A percentile compares a stretch with the other conserved stretches of the same genome.
phyloP scores from a whole-genome alignment of 2,329 filamentous ascomycete genomes.

The Boeremia exigua region DNA sequence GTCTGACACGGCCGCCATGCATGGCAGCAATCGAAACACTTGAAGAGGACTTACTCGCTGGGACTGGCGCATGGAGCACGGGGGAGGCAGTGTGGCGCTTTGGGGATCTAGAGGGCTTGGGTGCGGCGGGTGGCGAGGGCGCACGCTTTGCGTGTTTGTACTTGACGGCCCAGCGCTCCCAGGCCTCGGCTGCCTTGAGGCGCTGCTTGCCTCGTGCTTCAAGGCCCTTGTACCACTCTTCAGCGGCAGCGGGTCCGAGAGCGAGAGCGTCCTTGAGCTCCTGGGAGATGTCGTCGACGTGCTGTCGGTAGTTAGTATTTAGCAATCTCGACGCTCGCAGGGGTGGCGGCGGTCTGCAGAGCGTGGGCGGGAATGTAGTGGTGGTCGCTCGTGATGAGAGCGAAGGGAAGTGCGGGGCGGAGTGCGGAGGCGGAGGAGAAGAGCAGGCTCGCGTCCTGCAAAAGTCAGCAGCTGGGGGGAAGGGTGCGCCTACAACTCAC shows the following conservation, averaged over 20 bases:
- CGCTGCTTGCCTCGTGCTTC: conserved; percentile 66
- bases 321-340: conserved; percentile 58
- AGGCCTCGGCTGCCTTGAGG: conserved; percentile 68
- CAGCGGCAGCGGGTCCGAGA: conserved; percentile 71
- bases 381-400: conserved; percentile 67
- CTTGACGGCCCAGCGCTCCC: conserved; percentile 74
- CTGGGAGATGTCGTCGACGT: conserved; percentile 67
- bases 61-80: conserved; percentile 42
- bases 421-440: conserved; percentile 68
- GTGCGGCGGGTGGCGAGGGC: conserved; percentile 24
- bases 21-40: conserved; percentile 22
- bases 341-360: conserved; percentile 61
- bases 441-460: conserved; percentile 72
- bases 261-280: conserved; percentile 69
- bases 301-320: conserved; percentile 70
- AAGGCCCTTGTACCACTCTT: conserved; percentile 82
- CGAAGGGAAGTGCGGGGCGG: conserved; percentile 71
- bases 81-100: conserved; percentile 35
- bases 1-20: conserved; percentile 22
- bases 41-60: conserved; percentile 43
- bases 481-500: conserved; percentile 54
- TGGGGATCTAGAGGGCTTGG: conserved; percentile 33
- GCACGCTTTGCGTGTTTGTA: conserved; percentile 33
- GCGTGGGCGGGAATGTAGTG: conserved; percentile 65
- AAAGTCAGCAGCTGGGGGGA: conserved; percentile 7